Conservation (phyloP, 2,329 filamentous ascomycete genomes). For the Didymella sp. region DNA sequence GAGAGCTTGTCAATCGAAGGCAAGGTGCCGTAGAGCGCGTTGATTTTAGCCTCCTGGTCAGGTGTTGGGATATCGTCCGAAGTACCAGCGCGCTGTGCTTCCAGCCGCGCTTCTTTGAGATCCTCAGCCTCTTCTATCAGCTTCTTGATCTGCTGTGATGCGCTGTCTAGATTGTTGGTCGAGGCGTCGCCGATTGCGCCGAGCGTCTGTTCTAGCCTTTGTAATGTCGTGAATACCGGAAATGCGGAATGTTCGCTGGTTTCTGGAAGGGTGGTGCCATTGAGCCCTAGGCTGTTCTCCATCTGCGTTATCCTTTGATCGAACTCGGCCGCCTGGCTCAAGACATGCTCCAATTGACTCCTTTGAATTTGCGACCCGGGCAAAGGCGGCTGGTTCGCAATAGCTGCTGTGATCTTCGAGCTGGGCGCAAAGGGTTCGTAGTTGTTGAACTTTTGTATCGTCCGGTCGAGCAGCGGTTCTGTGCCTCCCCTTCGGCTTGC, state of each 20-base stretch:
- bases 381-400: slow-evolving; percentile 41
- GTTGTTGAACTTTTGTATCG: slow-evolving; percentile 44
- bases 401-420: slow-evolving; percentile 35
- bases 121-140: slow-evolving; percentile 75
- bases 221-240: slow-evolving; percentile 82
- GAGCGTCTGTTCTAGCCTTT: slow-evolving; percentile 81
- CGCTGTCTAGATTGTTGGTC: slow-evolving; percentile 74
- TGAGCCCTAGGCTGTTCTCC: slow-evolving; percentile 82
- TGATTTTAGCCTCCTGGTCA: slow-evolving; percentile 85
- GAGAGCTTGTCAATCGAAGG: slow-evolving; percentile 86
- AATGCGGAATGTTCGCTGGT: slow-evolving; percentile 57
- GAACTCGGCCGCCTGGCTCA: slow-evolving; percentile 86
- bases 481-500: slow-evolving; percentile 48
- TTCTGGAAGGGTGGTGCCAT: slow-evolving; percentile 70
- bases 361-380: slow-evolving; percentile 44
- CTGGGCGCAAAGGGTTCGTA: slow-evolving; percentile 42
- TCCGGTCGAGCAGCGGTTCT: slow-evolving; percentile 47
- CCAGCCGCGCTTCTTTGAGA: slow-evolving; percentile 62
- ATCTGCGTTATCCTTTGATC: slow-evolving; percentile 79
- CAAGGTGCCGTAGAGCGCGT: slow-evolving; percentile 86
- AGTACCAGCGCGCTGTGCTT: slow-evolving; percentile 29
- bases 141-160: slow-evolving; percentile 73
- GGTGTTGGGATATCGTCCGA: slow-evolving; percentile 53
- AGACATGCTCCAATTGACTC: slow-evolving; percentile 61
- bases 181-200: slow-evolving; percentile 75